A percentile compares a stretch with the other conserved stretches of the same genome.
Conservation (phyloP, 108 stramenopile genomes). For the Chaetoceros tenuissimus region DNA sequence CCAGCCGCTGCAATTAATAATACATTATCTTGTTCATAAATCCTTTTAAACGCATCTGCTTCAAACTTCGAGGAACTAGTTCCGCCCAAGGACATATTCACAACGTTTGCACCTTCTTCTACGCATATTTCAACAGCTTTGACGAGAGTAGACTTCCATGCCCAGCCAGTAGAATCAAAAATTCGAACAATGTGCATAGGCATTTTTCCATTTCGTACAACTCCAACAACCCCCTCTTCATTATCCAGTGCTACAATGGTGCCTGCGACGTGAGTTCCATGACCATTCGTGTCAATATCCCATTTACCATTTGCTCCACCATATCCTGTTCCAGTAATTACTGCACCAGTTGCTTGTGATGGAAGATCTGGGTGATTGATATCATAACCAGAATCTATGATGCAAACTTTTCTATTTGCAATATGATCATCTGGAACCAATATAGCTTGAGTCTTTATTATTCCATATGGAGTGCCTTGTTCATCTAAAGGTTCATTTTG, state of each 20-base stretch:
- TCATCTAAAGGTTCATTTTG: background rate
- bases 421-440: background rate
- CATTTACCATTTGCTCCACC: background rate
- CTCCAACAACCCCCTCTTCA: slow-evolving; percentile 40
- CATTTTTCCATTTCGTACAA: slow-evolving; percentile 9
- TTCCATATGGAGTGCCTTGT: background rate
- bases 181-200: slow-evolving; percentile 34
- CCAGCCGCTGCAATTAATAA: slow-evolving; percentile 42
- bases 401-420: slow-evolving; percentile 15
- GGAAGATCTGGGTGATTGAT: slow-evolving; percentile 35
- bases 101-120: slow-evolving; percentile 31
- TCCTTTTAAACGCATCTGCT: slow-evolving; percentile 6
- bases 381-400: slow-evolving; percentile 44
- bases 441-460: background rate
- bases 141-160: slow-evolving; percentile 19
- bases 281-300: slow-evolving; percentile 1
- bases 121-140: slow-evolving; percentile 31
- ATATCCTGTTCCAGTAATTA: background rate
- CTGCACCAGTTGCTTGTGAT: background rate
- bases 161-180: slow-evolving; percentile 19
- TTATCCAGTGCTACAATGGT: slow-evolving; percentile 45
- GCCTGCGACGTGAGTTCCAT: slow-evolving; percentile 43
- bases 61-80: slow-evolving; percentile 2
- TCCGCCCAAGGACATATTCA: slow-evolving; percentile 27
- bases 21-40: slow-evolving; percentile 19